Evolutionary conservation across 441 rosid genomes (phyloP), one percentile per base, ranked within the genome.

Genomic region (Adansonia gregorii): DNA sequence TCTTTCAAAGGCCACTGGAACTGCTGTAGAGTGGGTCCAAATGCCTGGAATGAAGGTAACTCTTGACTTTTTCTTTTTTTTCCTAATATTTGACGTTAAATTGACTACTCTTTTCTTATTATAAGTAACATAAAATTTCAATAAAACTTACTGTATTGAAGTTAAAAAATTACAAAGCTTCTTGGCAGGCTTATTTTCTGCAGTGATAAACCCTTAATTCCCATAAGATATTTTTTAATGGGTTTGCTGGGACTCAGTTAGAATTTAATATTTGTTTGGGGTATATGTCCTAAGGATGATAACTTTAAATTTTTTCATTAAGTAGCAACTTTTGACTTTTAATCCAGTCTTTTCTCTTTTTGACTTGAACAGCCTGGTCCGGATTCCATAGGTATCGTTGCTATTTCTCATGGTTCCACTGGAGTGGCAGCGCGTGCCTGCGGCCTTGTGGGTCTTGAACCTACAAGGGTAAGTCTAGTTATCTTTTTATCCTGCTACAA

Each of bases 1-100:
- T 94, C 96, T 96, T 92, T 96, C 98, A 81, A 97, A 97, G 99
- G 99, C 99, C 82, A 97, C 98, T 90, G 99, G 99, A 92, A 97
- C 98, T 83, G 99, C 99, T 85, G 97, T 97, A 64, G 99, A 97
- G 98, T 94, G 99, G 99, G 95, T 97, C 84, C 98, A 97, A 89
- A 97, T 94, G 98, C 99, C 99, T 92, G 98, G 99, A 93, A 97
- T 94, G 99, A 97, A 97, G 99, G 99, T 93, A 89, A 80, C 54
- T 67, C 74, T 31, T 17, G 43, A 69, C 39, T 52, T 70, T 31
- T 69, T 59, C 4, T 59, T 20, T 72, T 66, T 73, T 82, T 52
- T 15, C 24, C 35, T 19, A 54, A 8, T 39, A 77, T 74, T 73
- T 35, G 3, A 41, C 31, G 11, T 71, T 63, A 75, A 39, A 48